Conservation (phyloP, 208 protist genomes). For the Herpetomonas samuelpessoai region DNA sequence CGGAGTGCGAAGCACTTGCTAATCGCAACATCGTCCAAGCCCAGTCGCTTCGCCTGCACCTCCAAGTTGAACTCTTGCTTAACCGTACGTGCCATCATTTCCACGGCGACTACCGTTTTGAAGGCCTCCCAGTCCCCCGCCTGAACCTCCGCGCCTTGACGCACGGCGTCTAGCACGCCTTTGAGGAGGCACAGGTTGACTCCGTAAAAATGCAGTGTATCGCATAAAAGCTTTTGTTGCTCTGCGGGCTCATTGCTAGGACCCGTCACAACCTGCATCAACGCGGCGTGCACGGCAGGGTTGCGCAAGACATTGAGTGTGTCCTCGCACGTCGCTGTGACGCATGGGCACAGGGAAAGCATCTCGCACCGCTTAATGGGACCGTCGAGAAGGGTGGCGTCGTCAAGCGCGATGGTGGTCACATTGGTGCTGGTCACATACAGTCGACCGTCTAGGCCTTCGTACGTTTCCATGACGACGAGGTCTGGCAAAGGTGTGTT, state of each 20-base stretch:
- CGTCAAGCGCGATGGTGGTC: slow-evolving; percentile 19
- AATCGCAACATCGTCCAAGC: slow-evolving; percentile 18
- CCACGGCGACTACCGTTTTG: slow-evolving; percentile 20
- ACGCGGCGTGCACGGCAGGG: slow-evolving; percentile 13
- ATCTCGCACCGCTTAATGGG: slow-evolving; percentile 48
- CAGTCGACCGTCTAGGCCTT: slow-evolving; percentile 36
- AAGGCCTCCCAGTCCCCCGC: slow-evolving; percentile 14
- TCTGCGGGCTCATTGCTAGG: slow-evolving; percentile 2
- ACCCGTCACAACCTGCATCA: slow-evolving; percentile 5
- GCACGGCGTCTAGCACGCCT: slow-evolving; percentile 21
- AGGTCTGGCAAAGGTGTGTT: slow-evolving; percentile 37
- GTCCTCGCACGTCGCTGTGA: slow-evolving; percentile 39
- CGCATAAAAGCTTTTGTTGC: slow-evolving; percentile 24
- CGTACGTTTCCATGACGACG: slow-evolving; percentile 33
- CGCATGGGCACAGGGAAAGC: slow-evolving; percentile 24
- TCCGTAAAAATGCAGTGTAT: slow-evolving; percentile 43
- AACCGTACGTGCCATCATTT: slow-evolving; percentile 44
- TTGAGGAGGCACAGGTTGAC: slow-evolving; percentile 47
- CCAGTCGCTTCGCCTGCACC: slow-evolving; percentile 27
- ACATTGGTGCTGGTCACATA: slow-evolving; percentile 45
- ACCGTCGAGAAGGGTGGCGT: slow-evolving; percentile 16
- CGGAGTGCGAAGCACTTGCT: slow-evolving; percentile 26
- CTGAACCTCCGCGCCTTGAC: neutral
- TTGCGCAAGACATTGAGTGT: slow-evolving; percentile 21
- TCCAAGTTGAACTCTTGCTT: slow-evolving; percentile 55